Evolutionary conservation across 805 yeast species (phyloP), one percentile per base, ranked within the genome.

Genomic region (Ogataea nitratoaversa): DNA sequence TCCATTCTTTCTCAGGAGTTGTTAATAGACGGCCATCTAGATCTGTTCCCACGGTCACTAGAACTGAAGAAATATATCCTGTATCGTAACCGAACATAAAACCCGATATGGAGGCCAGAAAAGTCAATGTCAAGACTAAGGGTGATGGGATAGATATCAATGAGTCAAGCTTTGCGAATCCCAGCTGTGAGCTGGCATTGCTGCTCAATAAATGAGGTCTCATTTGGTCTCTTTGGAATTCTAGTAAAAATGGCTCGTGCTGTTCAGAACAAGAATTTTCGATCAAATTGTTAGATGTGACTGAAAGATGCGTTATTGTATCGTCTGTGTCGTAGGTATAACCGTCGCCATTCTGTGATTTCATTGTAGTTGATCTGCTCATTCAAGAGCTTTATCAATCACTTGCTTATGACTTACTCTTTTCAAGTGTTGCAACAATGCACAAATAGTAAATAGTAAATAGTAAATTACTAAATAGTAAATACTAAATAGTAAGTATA

Each of bases 81-180:
- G 82, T 76, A 50, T 76, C 82, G 50, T 76, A 76, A 8, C 82
- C 82, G 55, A 76, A 76, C 78, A 76, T 72, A 52, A 75, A 74
- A 2, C 82, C 82, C 0, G 78, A 73, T 19, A 76, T 70, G 13
- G 80, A 75, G 3, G 78, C 70, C 14, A 72, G 67, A 29, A 70
- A 56, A 1, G 80, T 74, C 37, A 74, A 56, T n/a, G 63, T 47
- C 13, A 71, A 47, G 23, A 74, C 74, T 43, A 72, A 48, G 5
- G 49, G 47, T 14, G 77, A 59, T 3, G 74, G 74, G 34, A 44
- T 57, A 2, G 32, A 22, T 5, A 16, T 24, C 17, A 23, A 29
- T 4, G 36, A 23, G 11, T 33, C 36, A 6, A 33, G 19, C 19
- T 9, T 14, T 9, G 29, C 29, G 14, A 14, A 8, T 27, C n/a